Evolutionary conservation across 768 basidiomycete genomes (phyloP).

Genomic region (Xanthoconium stramineum): DNA sequence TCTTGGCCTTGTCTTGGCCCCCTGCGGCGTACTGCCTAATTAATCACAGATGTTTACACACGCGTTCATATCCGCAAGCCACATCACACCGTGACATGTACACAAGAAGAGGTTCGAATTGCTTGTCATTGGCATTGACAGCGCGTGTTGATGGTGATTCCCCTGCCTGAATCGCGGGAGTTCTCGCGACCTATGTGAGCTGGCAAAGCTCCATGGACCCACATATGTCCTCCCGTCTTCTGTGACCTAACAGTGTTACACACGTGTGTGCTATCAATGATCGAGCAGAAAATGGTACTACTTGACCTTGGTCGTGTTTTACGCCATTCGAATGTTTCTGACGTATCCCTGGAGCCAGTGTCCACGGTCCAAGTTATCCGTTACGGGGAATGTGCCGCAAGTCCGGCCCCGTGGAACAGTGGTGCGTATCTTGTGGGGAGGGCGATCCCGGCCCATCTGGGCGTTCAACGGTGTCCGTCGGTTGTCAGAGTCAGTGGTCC

Average conservation of each 20-base stretch:
- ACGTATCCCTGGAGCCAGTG: background rate
- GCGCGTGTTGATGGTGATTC: conserved; percentile 2
- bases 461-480: background rate
- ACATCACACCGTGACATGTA: background rate
- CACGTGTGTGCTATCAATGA: background rate
- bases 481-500: background rate
- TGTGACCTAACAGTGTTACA: background rate
- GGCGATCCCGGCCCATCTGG: background rate
- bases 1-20: no score
- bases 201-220: background rate
- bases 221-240: background rate
- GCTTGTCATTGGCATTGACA: background rate
- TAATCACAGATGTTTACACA: background rate
- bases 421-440: no score
- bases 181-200: background rate
- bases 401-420: no score
- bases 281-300: background rate
- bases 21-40: background rate
- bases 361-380: background rate
- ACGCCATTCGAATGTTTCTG: background rate
- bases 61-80: conserved; percentile 8
- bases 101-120: background rate
- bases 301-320: background rate
- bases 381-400: background rate
- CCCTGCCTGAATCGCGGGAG: background rate